phyloP scores from a whole-genome alignment of 371 early-diverging fungal genomes.

The Zychaea mexicana region DNA sequence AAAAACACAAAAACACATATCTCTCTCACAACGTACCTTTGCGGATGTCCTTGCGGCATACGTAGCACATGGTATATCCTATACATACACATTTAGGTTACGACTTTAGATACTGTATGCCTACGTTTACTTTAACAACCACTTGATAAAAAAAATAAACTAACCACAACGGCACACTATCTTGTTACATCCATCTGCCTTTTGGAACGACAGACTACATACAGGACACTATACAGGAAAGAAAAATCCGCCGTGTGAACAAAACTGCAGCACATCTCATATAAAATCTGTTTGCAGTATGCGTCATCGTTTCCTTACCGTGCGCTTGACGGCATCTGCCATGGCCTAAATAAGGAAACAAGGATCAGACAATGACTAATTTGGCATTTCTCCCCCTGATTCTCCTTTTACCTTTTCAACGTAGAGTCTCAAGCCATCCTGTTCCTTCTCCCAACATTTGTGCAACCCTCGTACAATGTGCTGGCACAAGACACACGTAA shows the following conservation, averaged over 20 bases:
- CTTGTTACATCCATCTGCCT: slow-evolving; percentile 72
- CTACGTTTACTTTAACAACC: no score
- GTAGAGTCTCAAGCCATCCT: slow-evolving; percentile 60
- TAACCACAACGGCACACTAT: slow-evolving; percentile 65
- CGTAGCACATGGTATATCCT: slow-evolving; percentile 68
- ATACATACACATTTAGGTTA: no score
- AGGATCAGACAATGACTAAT: not conserved
- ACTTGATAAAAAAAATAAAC: not conserved
- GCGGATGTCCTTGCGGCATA: slow-evolving; percentile 58
- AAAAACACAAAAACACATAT: not conserved
- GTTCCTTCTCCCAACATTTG: slow-evolving; percentile 56
- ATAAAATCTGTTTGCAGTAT: not conserved
- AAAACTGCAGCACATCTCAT: not conserved
- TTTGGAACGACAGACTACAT: slow-evolving; percentile 63
- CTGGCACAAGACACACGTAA: slow-evolving; percentile 54
- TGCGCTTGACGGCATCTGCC: slow-evolving; percentile 69
- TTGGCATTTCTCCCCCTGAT: not conserved
- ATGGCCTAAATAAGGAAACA: slow-evolving; percentile 38
- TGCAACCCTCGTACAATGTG: slow-evolving; percentile 53
- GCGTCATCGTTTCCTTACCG: slow-evolving; percentile 38
- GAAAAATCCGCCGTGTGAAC: not conserved
- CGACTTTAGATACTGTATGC: not conserved
- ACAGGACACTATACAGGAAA: slow-evolving; percentile 56
- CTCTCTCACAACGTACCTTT: slow-evolving; percentile 13
- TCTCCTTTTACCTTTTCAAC: slow-evolving; percentile 53